Percentiles rank a stretch among this genome's conserved stretches.
Conservation (phyloP, 108 stramenopile species). For the Pseudonitzschia pungens region DNA sequence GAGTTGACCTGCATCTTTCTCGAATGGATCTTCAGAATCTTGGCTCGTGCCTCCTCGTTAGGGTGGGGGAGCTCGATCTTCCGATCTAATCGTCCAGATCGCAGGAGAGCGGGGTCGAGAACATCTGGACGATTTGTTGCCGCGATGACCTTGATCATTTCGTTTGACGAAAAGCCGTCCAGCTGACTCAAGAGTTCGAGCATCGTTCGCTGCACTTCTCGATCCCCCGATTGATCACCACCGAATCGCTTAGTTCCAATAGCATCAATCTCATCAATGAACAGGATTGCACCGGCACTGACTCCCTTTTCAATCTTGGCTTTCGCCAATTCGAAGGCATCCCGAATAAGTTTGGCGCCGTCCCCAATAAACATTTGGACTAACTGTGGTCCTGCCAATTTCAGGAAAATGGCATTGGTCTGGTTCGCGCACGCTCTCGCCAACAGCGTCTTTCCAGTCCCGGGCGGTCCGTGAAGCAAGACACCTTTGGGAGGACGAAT, state of each 20-base stretch:
- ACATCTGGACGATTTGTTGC: slow-evolving; percentile 98
- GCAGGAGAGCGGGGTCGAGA: slow-evolving; percentile 96
- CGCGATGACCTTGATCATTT: slow-evolving; percentile 99
- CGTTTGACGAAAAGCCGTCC: slow-evolving; percentile 95
- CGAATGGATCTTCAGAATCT: slow-evolving; percentile 94
- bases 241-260: slow-evolving; percentile 99
- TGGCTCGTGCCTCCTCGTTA: slow-evolving; percentile 91
- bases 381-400: slow-evolving; percentile 97
- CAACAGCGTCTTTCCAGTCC: slow-evolving; percentile 98
- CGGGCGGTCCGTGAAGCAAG: slow-evolving; percentile 95
- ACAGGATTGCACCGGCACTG: slow-evolving; percentile 73
- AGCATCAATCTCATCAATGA: slow-evolving; percentile 99
- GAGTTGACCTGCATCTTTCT: slow-evolving; percentile 89
- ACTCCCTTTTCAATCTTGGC: slow-evolving; percentile 88
- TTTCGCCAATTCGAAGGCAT: slow-evolving; percentile 98
- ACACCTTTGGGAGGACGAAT: slow-evolving; percentile 99
- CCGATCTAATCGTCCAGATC: slow-evolving; percentile 95
- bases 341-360: slow-evolving; percentile 98
- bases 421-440: slow-evolving; percentile 99
- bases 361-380: slow-evolving; percentile 99
- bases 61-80: slow-evolving; percentile 99
- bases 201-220: slow-evolving; percentile 99
- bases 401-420: slow-evolving; percentile 98
- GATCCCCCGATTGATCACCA: slow-evolving; percentile 97
- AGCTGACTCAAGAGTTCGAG: slow-evolving; percentile 98